Percentiles rank a stretch among this genome's conserved stretches.
Evolutionary conservation across 169 alveolate genomes (phyloP).

Genomic region (Amoebophrya sp.): DNA sequence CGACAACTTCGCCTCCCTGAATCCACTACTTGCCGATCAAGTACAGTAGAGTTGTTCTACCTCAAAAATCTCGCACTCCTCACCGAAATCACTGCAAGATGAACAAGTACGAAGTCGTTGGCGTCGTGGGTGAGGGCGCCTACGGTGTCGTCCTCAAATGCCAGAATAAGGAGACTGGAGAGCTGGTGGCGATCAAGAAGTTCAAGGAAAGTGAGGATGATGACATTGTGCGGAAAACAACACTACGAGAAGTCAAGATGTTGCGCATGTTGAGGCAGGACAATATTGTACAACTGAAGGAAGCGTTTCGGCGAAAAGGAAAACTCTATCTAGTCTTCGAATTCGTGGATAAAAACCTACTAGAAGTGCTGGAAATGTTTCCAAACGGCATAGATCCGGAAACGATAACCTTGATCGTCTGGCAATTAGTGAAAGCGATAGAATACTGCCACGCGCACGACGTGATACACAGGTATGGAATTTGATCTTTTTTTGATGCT

Average conservation of each 20-base stretch:
- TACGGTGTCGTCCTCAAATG: constrained; percentile 90
- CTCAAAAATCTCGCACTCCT: not conserved
- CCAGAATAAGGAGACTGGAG: constrained; percentile 62
- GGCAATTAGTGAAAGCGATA: constrained; percentile 76
- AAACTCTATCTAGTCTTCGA: constrained; percentile 68
- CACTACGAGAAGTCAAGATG: constrained; percentile 78
- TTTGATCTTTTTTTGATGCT: too few species aligned
- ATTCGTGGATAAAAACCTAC: constrained; percentile 70
- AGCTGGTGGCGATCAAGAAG: constrained; percentile 82
- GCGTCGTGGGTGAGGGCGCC: constrained; percentile 81
- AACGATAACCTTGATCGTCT: constrained; percentile 67
- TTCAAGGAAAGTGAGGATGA: constrained; percentile 80
- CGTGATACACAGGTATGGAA: constrained; percentile 81
- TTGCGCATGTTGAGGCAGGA: constrained; percentile 69
- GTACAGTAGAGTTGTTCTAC: too few species aligned
- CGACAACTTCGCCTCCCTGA: too few species aligned
- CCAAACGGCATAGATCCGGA: constrained; percentile 62
- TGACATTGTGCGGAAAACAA: constrained; percentile 71
- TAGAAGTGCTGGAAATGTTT: constrained; percentile 73
- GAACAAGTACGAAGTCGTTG: constrained; percentile 60
- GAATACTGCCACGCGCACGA: constrained; percentile 72
- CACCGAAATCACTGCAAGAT: constrained; percentile 28
- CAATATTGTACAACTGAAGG: constrained; percentile 74
- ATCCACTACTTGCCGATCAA: too few species aligned
- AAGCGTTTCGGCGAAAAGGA: constrained; percentile 65